Evolutionary conservation across 2,329 filamentous ascomycete species (phyloP).

Genomic region (Juglanconis oblonga): DNA sequence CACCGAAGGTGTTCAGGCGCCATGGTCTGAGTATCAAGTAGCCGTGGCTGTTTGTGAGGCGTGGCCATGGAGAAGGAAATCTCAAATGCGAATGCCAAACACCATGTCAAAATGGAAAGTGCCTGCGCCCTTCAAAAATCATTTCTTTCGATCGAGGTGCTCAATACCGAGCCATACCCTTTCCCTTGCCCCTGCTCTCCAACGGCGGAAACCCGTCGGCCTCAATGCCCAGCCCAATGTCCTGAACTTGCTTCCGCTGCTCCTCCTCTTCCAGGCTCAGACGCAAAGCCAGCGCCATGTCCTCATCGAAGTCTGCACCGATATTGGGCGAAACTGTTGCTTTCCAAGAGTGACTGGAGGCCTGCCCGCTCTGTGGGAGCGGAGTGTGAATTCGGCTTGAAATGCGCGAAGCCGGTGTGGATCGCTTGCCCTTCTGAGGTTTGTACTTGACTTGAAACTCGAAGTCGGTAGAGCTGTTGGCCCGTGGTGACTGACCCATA

Average conservation of each 20-base stretch:
- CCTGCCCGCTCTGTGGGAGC: constrained; percentile 23
- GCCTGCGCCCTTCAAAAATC: background rate
- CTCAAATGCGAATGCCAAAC: background rate
- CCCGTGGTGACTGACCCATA: constrained; percentile 41
- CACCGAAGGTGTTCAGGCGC: background rate
- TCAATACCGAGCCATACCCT: constrained; percentile 29
- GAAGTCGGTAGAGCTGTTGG: constrained; percentile 45
- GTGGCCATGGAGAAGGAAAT: background rate
- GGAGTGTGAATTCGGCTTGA: constrained; percentile 31
- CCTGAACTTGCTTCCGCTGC: constrained; percentile 26
- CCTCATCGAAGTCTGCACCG: constrained; percentile 42
- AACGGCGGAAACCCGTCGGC: constrained; percentile 30
- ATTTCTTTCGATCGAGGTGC: background rate
- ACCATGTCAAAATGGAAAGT: background rate
- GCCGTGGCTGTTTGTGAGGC: background rate
- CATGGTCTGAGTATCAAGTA: background rate
- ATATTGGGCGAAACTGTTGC: constrained; percentile 18
- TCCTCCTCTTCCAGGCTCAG: constrained; percentile 58
- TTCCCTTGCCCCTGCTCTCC: constrained; percentile 38
- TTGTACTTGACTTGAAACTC: constrained; percentile 51
- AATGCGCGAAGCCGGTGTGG: constrained; percentile 30
- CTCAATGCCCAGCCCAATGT: constrained; percentile 20
- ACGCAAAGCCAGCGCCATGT: constrained; percentile 58
- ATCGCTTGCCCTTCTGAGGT: constrained; percentile 36
- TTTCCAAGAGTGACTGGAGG: constrained; percentile 14